Evolutionary conservation across 352 stramenopile genomes (phyloP).

Genomic region (Globisporangium nodosum): DNA sequence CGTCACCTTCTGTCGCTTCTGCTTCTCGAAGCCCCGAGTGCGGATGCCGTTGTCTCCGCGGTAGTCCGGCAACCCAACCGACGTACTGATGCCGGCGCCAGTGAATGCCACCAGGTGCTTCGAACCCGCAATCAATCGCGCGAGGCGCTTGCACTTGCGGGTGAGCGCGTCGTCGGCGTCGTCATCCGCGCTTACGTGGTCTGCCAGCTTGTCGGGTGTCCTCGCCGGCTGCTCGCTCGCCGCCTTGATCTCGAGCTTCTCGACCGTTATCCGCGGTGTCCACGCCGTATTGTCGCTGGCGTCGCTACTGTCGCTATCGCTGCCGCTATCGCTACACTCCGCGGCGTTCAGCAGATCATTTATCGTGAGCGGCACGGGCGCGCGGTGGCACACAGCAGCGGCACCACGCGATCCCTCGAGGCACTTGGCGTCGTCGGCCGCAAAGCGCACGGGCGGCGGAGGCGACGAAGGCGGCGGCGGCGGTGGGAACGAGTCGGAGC

Average conservation of each 20-base stretch:
- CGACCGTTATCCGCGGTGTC: constrained; percentile 7
- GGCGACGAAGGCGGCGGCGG: constrained; percentile 18
- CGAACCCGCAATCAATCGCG: constrained; percentile 47
- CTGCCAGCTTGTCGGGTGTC: not conserved
- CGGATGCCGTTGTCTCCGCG: constrained; percentile 76
- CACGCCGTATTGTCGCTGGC: not conserved
- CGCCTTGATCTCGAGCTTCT: constrained; percentile 10
- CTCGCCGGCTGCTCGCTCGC: constrained; percentile 1
- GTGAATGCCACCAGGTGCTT: constrained; percentile 79
- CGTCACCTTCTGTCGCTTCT: constrained; percentile 10
- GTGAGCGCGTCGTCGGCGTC: constrained; percentile 27
- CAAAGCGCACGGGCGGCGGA: constrained; percentile 12
- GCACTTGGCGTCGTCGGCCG: not conserved
- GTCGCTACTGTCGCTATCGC: not conserved
- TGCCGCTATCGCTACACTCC: not conserved
- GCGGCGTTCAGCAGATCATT: constrained; percentile 12
- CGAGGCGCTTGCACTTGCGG: constrained; percentile 50
- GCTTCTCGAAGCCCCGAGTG: constrained; percentile 48
- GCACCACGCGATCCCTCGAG: constrained; percentile 2
- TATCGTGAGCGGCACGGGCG: constrained; percentile 3
- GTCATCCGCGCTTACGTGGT: not conserved
- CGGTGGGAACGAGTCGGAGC: constrained; percentile 9
- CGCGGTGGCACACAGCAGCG: constrained; percentile 2
- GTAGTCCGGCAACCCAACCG: constrained; percentile 76
- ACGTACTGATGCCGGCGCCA: constrained; percentile 74